Conservation (phyloP, 2,329 filamentous ascomycete genomes). For the Penicillium crustosum region DNA sequence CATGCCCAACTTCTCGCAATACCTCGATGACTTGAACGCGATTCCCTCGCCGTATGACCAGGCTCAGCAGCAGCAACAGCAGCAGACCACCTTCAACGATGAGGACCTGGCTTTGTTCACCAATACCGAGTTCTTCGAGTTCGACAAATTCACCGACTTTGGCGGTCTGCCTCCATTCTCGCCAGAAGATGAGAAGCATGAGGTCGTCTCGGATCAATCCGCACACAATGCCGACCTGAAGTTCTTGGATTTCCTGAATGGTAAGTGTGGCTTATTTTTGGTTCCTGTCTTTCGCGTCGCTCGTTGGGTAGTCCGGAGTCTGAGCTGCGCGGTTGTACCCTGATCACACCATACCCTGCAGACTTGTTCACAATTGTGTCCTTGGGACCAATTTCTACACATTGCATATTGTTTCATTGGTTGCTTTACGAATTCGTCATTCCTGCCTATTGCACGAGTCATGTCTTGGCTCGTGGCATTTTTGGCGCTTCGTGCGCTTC, state of each 20-base stretch:
- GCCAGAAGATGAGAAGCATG: constrained; percentile 30
- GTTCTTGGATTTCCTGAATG: constrained; percentile 44
- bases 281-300: constrained; percentile 14
- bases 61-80: constrained; percentile 53
- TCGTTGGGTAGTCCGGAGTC: constrained; percentile 14
- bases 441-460: neutral
- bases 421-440: constrained; percentile 9
- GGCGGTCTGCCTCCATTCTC: constrained; percentile 35
- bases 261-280: constrained; percentile 32
- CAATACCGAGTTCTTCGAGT: constrained; percentile 79
- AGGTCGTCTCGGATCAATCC: constrained; percentile 21
- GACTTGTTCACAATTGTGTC: constrained; percentile 1
- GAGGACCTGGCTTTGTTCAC: constrained; percentile 77
- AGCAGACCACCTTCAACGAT: constrained; percentile 63
- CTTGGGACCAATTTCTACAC: constrained; percentile 11
- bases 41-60: constrained; percentile 65
- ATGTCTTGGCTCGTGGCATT: constrained; percentile 18
- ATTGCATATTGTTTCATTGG: constrained; percentile 5
- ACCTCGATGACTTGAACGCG: constrained; percentile 81
- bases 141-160: constrained; percentile 53
- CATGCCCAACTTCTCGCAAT: constrained; percentile 84
- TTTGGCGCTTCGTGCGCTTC: constrained; percentile 13
- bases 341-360: constrained; percentile 14
- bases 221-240: constrained; percentile 38
- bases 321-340: constrained; percentile 9